A percentile compares a stretch with the other conserved stretches of the same genome.
These are phyloP conservation scores for Podochytrium sp. DNA, from an alignment of 192 early-diverging fungal genomes.

Conservation along the genomic window DNA sequence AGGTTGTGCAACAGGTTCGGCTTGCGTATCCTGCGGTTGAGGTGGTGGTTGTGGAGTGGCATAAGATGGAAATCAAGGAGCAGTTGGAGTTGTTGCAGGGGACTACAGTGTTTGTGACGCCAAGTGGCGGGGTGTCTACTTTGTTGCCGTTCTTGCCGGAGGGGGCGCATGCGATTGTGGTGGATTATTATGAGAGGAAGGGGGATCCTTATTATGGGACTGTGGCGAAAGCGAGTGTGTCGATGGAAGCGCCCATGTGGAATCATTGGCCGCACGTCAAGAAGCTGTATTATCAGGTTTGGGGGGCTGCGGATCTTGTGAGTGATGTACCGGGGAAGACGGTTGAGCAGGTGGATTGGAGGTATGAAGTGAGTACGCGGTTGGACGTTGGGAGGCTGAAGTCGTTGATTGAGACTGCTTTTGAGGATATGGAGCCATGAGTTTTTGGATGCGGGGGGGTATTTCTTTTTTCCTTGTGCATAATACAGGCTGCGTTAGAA, in stretches of 20 bases:
- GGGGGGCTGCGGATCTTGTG: constrained; percentile 14
- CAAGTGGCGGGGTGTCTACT: constrained; percentile 38
- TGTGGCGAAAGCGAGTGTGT: constrained; percentile 11
- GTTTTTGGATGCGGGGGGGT: neutral
- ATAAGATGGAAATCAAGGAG: constrained; percentile 27
- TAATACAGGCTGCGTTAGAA: too few species aligned
- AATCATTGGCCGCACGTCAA: constrained; percentile 40
- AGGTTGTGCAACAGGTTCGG: constrained; percentile 4
- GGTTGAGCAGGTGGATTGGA: constrained; percentile 32
- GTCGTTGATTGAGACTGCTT: constrained; percentile 35
- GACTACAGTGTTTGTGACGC: constrained; percentile 39
- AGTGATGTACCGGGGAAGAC: constrained; percentile 17
- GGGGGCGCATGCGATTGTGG: constrained; percentile 38
- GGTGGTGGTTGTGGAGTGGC: constrained; percentile 29
- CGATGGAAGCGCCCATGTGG: constrained; percentile 47
- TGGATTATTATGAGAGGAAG: constrained; percentile 38
- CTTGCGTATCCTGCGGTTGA: constrained; percentile 8
- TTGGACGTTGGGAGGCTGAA: constrained; percentile 27
- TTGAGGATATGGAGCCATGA: constrained; percentile 37
- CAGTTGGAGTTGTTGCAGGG: constrained; percentile 33
- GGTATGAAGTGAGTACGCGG: constrained; percentile 28
- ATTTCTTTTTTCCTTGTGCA: neutral
- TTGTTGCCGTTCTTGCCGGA: constrained; percentile 40
- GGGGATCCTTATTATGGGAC: constrained; percentile 29
- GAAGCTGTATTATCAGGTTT: constrained; percentile 46